These are phyloP conservation scores for Lentinula sp. DNA, from an alignment of 768 basidiomycete species.

Conservation along the genomic window DNA sequence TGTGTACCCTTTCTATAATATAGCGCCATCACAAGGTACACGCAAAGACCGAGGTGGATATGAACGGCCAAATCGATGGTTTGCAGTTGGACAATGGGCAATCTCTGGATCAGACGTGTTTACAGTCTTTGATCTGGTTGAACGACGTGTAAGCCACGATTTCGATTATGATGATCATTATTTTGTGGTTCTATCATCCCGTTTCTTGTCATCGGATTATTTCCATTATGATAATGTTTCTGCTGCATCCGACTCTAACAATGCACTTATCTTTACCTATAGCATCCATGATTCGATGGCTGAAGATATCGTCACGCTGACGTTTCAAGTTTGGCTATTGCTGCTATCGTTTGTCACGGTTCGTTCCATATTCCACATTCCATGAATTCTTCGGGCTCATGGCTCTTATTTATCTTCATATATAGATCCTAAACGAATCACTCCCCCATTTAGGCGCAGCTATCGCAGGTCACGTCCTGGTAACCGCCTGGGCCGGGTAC, in stretches of 20 bases:
- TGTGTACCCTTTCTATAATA: not conserved
- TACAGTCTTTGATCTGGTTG: slow-evolving; percentile 39
- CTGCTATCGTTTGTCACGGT: slow-evolving; percentile 41
- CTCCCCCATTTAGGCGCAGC: slow-evolving; percentile 46
- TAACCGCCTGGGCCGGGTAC: slow-evolving; percentile 42
- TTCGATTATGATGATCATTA: not conserved
- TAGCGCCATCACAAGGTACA: not conserved
- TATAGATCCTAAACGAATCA: slow-evolving; percentile 44
- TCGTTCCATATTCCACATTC: not conserved
- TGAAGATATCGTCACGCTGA: slow-evolving; percentile 41
- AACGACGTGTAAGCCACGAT: slow-evolving; percentile 31
- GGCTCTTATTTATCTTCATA: not conserved
- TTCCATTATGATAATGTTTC: too few species aligned
- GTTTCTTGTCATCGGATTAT: too few species aligned
- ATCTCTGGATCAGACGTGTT: slow-evolving; percentile 23
- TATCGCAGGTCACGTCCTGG: slow-evolving; percentile 38
- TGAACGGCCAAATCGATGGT: slow-evolving; percentile 7
- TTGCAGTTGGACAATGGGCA: slow-evolving; percentile 2
- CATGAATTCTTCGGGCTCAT: not conserved
- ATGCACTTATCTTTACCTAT: not conserved
- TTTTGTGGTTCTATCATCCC: too few species aligned
- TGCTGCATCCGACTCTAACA: too few species aligned
- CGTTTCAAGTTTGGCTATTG: slow-evolving; percentile 44
- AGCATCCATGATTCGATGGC: slow-evolving; percentile 26
- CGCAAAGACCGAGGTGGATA: slow-evolving; percentile 2